Evolutionary conservation across 805 yeast genomes (phyloP), one percentile per base, ranked within the genome.

Genomic region (Suhomyces sp.): DNA sequence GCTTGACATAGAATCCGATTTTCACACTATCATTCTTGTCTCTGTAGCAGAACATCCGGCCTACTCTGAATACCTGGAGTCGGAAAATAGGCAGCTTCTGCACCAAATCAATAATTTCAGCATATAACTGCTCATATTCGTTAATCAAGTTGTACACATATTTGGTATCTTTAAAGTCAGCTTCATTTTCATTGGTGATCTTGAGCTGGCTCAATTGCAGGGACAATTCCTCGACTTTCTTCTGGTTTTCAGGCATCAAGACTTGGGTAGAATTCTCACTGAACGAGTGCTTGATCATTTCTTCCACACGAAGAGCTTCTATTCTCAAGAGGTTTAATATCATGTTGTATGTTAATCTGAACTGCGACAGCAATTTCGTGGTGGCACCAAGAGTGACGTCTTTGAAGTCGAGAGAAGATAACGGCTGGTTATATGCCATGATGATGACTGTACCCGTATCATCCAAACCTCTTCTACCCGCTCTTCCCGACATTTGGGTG

Each of bases 401-500:
- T 63, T 89, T 88, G 61, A 94, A 82, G 13, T 83, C 80, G 0
- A 76, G 64, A 17, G 75, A 75, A 4, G 76, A 75, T 17, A 86
- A 60, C 0, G 94, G 89, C 22, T 81, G 80, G 46, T 80, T 84
- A 61, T 86, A 88, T 2, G 96, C 78, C 96, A 94, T 90, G 6
- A 92, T 83, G 55, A 94, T 90, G 10, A 94, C 99, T 0, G 97
- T 93, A 64, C 99, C 99, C 0, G 88, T 89, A 19, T 84, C 73
- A 73, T 94, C 99, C 57, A 94, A 73, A 33, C 99, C 99, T 76
- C 99, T 84, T 72, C 99, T 84, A 54, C 99, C 99, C 0, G 99
- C 99, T 69, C 99, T 82, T 44, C 99, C 99, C 0, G 97, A 92
- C 99, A 94, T 94, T 71, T 93, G 99, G 0, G 98, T 94, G 66